These are phyloP conservation scores for Austroboletus eburneus DNA, from an alignment of 768 basidiomycete species.

Conservation along the genomic window DNA sequence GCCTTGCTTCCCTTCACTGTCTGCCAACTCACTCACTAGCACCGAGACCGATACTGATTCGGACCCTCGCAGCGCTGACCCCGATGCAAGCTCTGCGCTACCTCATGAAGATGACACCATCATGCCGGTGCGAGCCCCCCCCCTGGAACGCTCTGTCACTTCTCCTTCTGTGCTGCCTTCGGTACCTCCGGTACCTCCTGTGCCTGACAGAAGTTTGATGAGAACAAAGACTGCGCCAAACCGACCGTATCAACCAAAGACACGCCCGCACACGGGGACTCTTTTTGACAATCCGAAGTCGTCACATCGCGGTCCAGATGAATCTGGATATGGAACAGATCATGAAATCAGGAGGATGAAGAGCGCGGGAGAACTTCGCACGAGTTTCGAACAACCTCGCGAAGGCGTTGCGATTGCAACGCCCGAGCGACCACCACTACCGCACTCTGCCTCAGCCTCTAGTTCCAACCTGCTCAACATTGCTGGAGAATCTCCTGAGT, in stretches of 20 bases:
- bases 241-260: slow-evolving; percentile 46
- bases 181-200: slow-evolving; percentile 16
- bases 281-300: slow-evolving; percentile 20
- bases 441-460: slow-evolving; percentile 60
- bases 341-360: slow-evolving; percentile 79
- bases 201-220: slow-evolving; percentile 44
- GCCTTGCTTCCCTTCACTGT: slow-evolving; percentile 51
- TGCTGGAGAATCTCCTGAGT: slow-evolving; percentile 27
- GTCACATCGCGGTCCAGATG: slow-evolving; percentile 30
- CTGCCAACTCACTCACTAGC: slow-evolving; percentile 44
- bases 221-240: slow-evolving; percentile 74
- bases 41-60: slow-evolving; percentile 54
- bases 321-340: slow-evolving; percentile 42
- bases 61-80: slow-evolving; percentile 42
- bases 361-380: slow-evolving; percentile 76
- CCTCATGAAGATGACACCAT: slow-evolving; percentile 68
- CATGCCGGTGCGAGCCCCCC: slow-evolving; percentile 55
- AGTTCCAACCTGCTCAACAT: slow-evolving; percentile 60
- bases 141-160: slow-evolving; percentile 49
- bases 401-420: slow-evolving; percentile 30
- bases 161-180: slow-evolving; percentile 40
- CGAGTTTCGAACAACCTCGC: slow-evolving; percentile 28
- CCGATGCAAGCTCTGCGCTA: slow-evolving; percentile 24
- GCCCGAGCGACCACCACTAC: slow-evolving; percentile 41
- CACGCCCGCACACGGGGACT: slow-evolving; percentile 34